A percentile compares a stretch with the other conserved stretches of the same genome.
phyloP scores from a whole-genome alignment of 257 asterid species.

The Nicotiana noctiflora region DNA sequence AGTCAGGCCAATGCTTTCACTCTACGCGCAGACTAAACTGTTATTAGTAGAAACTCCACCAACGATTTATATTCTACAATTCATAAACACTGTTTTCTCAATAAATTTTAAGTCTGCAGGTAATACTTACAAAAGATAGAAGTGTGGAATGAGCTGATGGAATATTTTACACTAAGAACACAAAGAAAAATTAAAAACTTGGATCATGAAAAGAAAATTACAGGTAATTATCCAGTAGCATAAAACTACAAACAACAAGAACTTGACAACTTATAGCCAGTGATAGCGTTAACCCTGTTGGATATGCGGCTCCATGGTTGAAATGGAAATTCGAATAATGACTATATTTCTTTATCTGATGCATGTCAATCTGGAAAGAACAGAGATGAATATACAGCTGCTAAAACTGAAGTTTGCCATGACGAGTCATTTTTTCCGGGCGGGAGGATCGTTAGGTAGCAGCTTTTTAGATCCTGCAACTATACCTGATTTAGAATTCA shows the following conservation, averaged over 20 bases:
- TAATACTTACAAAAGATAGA: background rate
- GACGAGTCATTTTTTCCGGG: conserved; percentile 26
- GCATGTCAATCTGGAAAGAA: conserved; percentile 21
- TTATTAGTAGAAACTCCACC: background rate
- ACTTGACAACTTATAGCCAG: background rate
- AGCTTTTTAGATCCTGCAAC: conserved; percentile 60
- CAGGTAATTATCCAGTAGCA: background rate
- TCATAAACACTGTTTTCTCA: background rate
- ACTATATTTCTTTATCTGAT: conserved; percentile 22
- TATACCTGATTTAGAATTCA: conserved; percentile 89
- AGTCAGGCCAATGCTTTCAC: background rate
- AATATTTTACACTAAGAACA: background rate
- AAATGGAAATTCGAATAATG: conserved; percentile 29
- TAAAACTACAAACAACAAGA: background rate
- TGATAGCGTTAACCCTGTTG: background rate
- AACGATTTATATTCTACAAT: background rate
- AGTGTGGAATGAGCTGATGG: background rate
- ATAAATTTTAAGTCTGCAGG: background rate
- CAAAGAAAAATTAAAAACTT: background rate
- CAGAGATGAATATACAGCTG: conserved; percentile 19
- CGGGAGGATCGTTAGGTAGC: conserved; percentile 28
- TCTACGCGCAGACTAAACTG: background rate
- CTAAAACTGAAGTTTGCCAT: conserved; percentile 18
- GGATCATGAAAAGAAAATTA: background rate
- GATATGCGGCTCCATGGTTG: conserved; percentile 15